phyloP scores from a whole-genome alignment of 768 basidiomycete species.

The Mycena capillaripes region DNA sequence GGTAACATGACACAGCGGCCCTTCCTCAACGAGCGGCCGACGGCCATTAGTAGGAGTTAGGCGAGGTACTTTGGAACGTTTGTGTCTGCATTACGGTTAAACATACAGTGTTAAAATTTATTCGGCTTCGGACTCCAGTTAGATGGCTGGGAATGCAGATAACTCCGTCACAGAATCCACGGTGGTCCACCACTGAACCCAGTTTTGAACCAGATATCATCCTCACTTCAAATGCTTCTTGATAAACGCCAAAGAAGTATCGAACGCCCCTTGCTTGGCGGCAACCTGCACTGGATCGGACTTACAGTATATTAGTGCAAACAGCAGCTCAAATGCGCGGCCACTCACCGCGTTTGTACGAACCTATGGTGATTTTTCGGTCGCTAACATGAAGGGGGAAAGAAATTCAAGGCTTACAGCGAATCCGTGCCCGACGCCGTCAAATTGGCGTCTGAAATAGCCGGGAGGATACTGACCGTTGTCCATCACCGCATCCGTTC shows the following conservation, averaged over 20 bases:
- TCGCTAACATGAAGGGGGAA: background rate
- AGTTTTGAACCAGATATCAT: background rate
- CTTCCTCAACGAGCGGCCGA: no score
- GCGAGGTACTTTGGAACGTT: no score
- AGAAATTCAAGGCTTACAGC: slow-evolving; percentile 26
- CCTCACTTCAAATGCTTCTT: slow-evolving; percentile 29
- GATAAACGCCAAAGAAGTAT: slow-evolving; percentile 32
- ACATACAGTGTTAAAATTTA: no score
- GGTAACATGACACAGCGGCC: background rate
- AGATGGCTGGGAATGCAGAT: no score
- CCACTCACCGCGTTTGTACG: slow-evolving; percentile 32
- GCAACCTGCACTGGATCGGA: slow-evolving; percentile 37
- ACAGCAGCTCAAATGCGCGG: background rate
- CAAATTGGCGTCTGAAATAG: slow-evolving; percentile 35
- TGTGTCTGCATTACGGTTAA: no score
- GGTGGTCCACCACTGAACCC: no score
- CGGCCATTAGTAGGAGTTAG: no score
- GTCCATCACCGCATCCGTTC: slow-evolving; percentile 30
- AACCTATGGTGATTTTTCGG: slow-evolving; percentile 24
- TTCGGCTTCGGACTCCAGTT: no score
- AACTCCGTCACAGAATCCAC: no score
- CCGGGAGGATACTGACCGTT: slow-evolving; percentile 30
- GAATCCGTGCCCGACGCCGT: slow-evolving; percentile 37
- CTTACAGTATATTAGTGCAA: background rate
- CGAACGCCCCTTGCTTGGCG: slow-evolving; percentile 37